Evolutionary conservation across 768 basidiomycete species (phyloP), one percentile per base, ranked within the genome.

Genomic region (Agaricus subrufescens): DNA sequence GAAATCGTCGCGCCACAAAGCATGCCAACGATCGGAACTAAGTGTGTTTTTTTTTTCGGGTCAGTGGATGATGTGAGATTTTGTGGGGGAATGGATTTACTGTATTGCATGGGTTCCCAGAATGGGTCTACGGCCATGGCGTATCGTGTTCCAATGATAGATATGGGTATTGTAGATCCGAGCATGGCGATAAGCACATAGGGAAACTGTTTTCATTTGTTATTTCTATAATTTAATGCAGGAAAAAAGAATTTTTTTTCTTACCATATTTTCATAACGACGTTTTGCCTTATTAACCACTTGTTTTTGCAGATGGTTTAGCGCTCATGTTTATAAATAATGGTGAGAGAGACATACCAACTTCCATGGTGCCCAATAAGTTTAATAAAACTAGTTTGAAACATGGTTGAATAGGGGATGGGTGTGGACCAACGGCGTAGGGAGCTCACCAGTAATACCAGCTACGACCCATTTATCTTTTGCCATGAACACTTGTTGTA

Each of bases 1-100:
- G 86, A 85, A 50, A 94, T 86, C 1, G 89, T 85, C 53, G 81
- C 83, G 1, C 91, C 91, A 40, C 90, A 87, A 2, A 94, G 74
- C 93, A 94, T 94, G 6, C 93, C 91, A 7, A 91, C 78, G 51
- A 92, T 82, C 4, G 89, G 91, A 51, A 93, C 90, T 19, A 19
- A 19, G 19, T 1, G 19, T n/a, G 19, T 19, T 19, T 19, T 19
- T 19, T 19, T 19, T 91, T 49, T 30, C 23, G 46, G 6, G 26
- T 30, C 29, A 38, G 43, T 27, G 19, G 49, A 62, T 5, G 56
- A 48, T 7, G 12, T 26, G 55, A 59, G 14, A 25, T 15, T 40
- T 27, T 15, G 19, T 47, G 29, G 25, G 15, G 4, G 34, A 2
- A 27, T 25, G 46, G 4, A 62, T 84, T 42, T 58, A 89, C 91